Base-by-base conservation (phyloP, 371 early-diverging fungal genomes). In the Choanephora cucurbitarum region DNA sequence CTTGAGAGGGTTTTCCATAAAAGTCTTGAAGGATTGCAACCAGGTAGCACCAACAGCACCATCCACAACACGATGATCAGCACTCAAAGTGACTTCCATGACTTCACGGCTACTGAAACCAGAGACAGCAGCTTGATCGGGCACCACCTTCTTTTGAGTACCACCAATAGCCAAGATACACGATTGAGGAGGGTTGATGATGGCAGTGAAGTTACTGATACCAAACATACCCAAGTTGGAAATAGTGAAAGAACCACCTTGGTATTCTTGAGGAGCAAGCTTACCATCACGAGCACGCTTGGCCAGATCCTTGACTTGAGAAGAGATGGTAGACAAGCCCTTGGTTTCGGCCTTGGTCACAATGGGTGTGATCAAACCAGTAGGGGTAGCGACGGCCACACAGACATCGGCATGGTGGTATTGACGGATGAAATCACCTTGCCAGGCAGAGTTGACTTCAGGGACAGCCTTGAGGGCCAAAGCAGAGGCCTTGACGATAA, bases 221-320 rank as follows among this genome's bases (percentile, higher is more conserved):
- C 95, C 95, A 62, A 79, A 96, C 99, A 98, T 98, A 72, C 99
- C 99, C 62, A 98, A 81, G 86, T 98, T 98, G 65, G 96, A 95
- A 70, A 98, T 95, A 63, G 97, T 92, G 84, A 98, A 98, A 51
- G 92, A 84, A 40, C 99, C 99, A 63, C 83, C 86, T 79, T 96
- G 97, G 88, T 91, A 98, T 83, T 98, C 97, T 51, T 95, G 84
- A 52, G 97, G 99, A 58, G 83, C 79, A 11, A 98, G 85, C 80
- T 95, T 95, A 76, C 90, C 90, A 49, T 79, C 85, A 50, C 91
- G 91, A 32, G 97, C 99, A 55, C 89, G 88, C 31, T 74, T 76
- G 32, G 96, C 97, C 64, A 98, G 72, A 48, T 89, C 88, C 74
- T 92, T 92, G 54, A 96, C 89, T 60, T 83, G 83, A 65, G 82